Evolutionary conservation across 768 basidiomycete genomes (phyloP).

Genomic region (Lactarius trivialis): DNA sequence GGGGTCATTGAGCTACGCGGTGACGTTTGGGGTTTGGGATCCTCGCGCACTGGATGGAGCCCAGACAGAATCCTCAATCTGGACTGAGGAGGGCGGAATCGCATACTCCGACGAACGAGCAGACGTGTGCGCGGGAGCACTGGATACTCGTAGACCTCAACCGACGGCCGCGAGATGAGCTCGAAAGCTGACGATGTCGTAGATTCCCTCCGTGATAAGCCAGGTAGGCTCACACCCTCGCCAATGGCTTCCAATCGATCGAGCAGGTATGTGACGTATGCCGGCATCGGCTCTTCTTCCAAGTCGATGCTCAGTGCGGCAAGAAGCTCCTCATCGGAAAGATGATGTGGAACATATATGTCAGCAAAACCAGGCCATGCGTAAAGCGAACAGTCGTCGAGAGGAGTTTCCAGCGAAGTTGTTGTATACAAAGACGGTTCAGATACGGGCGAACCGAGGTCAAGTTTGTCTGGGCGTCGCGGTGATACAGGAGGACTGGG

Average conservation of each 20-base stretch:
- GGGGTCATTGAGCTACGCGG: neutral
- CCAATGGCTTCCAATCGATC: constrained; percentile 16
- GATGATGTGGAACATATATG: constrained; percentile 12
- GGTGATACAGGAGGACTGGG: neutral
- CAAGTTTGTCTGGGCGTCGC: neutral
- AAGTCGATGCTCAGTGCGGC: constrained; percentile 3
- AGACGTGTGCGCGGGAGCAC: constrained; percentile 5
- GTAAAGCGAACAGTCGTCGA: neutral
- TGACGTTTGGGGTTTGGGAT: neutral
- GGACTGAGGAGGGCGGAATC: neutral
- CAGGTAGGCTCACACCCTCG: constrained; percentile 1
- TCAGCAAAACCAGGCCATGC: constrained; percentile 13
- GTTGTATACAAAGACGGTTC: neutral
- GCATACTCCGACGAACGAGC: constrained; percentile 8
- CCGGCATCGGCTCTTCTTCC: constrained; percentile 11
- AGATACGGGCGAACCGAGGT: neutral
- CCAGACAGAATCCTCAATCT: constrained; percentile 2
- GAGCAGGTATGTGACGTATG: constrained; percentile 15
- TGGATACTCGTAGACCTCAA: constrained; percentile 18
- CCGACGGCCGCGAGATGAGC: constrained; percentile 16
- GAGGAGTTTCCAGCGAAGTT: neutral
- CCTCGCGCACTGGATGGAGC: constrained; percentile 1
- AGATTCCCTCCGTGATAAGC: constrained; percentile 10
- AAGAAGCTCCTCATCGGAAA: constrained; percentile 18
- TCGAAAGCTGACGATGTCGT: constrained; percentile 10